Evolutionary conservation across 2,329 filamentous ascomycete genomes (phyloP), one percentile per base, ranked within the genome.

Genomic region (Dactylellina sp.): DNA sequence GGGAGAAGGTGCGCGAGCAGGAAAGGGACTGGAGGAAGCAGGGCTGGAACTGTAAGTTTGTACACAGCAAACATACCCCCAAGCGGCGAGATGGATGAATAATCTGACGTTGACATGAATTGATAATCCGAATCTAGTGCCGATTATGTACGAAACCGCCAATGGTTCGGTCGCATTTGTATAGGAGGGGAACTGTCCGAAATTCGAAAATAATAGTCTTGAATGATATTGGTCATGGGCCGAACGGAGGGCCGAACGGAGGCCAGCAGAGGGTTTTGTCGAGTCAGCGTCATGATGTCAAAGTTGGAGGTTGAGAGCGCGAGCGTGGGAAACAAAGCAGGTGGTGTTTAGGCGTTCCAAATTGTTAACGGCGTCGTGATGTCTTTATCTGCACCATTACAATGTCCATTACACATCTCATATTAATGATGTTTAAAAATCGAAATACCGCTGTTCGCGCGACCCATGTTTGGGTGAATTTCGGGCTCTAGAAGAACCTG

Each of bases 1-100:
- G 70, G 44, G 55, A 42, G 22, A 46, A 57, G 24, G 55, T 66
- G 22, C 61, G 49, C 16, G 70, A 66, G 42, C 70, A 74, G 61
- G 70, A 74, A 49, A 40, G 44, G 7, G 70, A 74, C 42, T 74
- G 70, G 70, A 35, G 35, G 61, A 74, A 66, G 40, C 46, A 60
- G 46, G 70, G 70, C 40, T 74, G 70, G 70, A 74, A 74, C 22
- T 37, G 70, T 74, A 57, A 66, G 70, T 74, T 46, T 39, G 39
- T 55, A n/a, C n/a, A n/a, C n/a, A n/a, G n/a, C n/a, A n/a, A n/a
- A n/a, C n/a, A n/a, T n/a, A n/a, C n/a, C n/a, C n/a, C n/a, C n/a
- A n/a, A n/a, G n/a, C n/a, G n/a, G n/a, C n/a, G n/a, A 44, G 40
- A 49, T 32, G 28, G 57, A 60, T 37, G 14, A 11, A 50, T 42